Evolutionary conservation across 768 basidiomycete species (phyloP), one percentile per base, ranked within the genome.

Genomic region (Pisolithus sp.): DNA sequence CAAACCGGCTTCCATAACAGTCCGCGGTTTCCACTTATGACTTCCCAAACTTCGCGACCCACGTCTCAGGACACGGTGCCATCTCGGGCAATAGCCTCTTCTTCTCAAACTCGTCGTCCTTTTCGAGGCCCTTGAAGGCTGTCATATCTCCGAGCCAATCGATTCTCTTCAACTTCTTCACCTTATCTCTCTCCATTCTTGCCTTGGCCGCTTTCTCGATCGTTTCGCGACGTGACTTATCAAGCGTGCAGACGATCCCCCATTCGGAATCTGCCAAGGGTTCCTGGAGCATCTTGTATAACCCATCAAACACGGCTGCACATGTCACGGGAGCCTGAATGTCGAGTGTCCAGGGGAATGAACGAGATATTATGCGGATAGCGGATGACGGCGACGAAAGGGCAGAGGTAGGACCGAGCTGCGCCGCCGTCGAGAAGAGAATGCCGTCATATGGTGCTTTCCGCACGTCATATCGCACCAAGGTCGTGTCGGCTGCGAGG

Each of bases 291-390:
- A 63, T 58, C 5, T 66, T 56, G 51, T 79, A 68, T 18, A 87
- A 37, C 3, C 73, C 78, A 28, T 79, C 76, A 71, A 84, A 84
- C 5, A 87, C 67, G 18, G 72, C 71, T 45, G 74, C 71, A 53
- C 79, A 81, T 2, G 81, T 81, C 43, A 75, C 52, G 0, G 64
- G 62, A 17, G 68, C 68, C 20, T 69, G 68, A 53, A 87, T 76
- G 18, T 83, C 78, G 57, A 85, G 74, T 5, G 74, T 59, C 85
- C 85, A 86, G 0, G 85, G 85, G 63, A 86, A 85, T 3, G 74
- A 64, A 49, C 77, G 79, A 15, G 76, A 83, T 53, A 85, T 70
- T 43, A 87, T 70, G 10, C 79, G 78, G 52, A 85, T 55, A 4
- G 66, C 58, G 1, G 53, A 1, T 7, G 63, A 57, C 2, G 64